Conservation (phyloP, 2,329 filamentous ascomycete genomes). For the Sphaerulina vaccinii region DNA sequence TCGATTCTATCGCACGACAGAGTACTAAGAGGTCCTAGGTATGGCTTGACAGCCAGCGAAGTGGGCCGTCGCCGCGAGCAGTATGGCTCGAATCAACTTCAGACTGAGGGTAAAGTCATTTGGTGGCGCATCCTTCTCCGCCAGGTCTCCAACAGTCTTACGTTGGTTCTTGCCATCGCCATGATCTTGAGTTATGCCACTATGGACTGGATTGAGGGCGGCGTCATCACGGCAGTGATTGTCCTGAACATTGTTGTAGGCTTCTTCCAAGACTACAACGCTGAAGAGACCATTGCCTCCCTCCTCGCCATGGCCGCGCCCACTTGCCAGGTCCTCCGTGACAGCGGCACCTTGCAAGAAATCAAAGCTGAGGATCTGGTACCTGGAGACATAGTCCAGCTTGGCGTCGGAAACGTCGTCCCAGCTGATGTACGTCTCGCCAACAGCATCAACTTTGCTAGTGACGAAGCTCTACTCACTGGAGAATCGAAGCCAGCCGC, state of each 20-base stretch:
- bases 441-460: conserved; percentile 71
- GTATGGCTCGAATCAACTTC: conserved; percentile 34
- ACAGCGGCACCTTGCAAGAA: conserved; percentile 50
- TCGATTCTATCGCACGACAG: not conserved
- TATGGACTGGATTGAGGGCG: conserved; percentile 60
- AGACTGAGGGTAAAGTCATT: conserved; percentile 31
- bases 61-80: conserved; percentile 26
- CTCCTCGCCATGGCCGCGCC: conserved; percentile 57
- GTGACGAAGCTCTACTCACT: conserved; percentile 69
- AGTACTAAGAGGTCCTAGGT: conserved; percentile 16
- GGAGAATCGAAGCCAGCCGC: conserved; percentile 61
- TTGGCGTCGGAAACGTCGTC: conserved; percentile 65
- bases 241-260: conserved; percentile 59
- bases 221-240: conserved; percentile 59
- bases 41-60: conserved; percentile 28
- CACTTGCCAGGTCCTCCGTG: conserved; percentile 56
- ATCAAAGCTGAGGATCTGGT: conserved; percentile 61
- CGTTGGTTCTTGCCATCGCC: conserved; percentile 52
- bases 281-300: conserved; percentile 60
- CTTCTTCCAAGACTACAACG: conserved; percentile 60
- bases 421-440: conserved; percentile 63
- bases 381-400: conserved; percentile 63
- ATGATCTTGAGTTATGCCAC: conserved; percentile 61
- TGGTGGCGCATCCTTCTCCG: conserved; percentile 38
- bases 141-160: conserved; percentile 41